Percentiles rank a stretch among this genome's conserved stretches.
phyloP scores from a whole-genome alignment of 1,284 basidiomycete species.

The Schizophyllum commune region DNA sequence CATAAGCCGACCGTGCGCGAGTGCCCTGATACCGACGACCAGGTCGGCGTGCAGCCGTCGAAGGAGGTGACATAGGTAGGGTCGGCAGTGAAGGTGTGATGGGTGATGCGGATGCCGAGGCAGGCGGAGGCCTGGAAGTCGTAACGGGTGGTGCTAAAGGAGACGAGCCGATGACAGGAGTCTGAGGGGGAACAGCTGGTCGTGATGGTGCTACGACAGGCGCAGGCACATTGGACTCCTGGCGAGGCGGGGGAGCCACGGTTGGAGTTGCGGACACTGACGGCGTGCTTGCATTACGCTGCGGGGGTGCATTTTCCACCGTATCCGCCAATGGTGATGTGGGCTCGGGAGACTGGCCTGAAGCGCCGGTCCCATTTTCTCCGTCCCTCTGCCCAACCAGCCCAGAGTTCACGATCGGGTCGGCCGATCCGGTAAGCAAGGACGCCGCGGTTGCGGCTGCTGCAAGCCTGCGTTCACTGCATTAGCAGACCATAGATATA shows the following conservation, averaged over 20 bases:
- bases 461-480: background rate
- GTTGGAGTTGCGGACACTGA: too few relatives aligned
- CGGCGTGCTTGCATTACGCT: too few relatives aligned
- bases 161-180: too few relatives aligned
- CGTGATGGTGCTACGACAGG: too few relatives aligned
- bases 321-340: too few relatives aligned
- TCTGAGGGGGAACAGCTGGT: too few relatives aligned
- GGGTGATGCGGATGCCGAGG: too few relatives aligned
- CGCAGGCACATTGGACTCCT: too few relatives aligned
- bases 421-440: background rate
- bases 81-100: background rate
- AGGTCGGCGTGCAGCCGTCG: background rate
- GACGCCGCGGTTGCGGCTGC: background rate
- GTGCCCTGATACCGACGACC: background rate
- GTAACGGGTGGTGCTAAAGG: background rate
- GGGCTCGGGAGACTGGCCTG: too few relatives aligned
- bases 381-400: background rate
- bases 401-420: background rate
- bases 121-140: background rate
- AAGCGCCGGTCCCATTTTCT: background rate
- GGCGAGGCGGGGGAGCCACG: too few relatives aligned
- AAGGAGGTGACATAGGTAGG: background rate
- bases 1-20: background rate
- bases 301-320: too few relatives aligned
- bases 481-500: background rate